Evolutionary conservation across 257 asterid genomes (phyloP), one percentile per base, ranked within the genome.

Genomic region (Marsdenia floribunda): DNA sequence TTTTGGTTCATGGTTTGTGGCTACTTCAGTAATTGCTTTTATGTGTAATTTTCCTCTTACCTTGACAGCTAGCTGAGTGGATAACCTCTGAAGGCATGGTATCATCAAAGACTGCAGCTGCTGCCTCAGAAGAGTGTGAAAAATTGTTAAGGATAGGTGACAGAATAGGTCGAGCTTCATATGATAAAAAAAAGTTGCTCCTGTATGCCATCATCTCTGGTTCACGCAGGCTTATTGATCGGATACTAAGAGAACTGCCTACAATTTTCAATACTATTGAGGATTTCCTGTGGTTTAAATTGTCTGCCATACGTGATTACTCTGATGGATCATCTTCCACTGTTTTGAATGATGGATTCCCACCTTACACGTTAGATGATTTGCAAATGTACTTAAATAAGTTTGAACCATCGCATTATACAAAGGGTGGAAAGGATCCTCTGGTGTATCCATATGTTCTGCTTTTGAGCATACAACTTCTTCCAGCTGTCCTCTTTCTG

Each of bases 71-170:
- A 70, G 77, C 87, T 68, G 99, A 95, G 77, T 95, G 99, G 99
- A 90, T 95, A 72, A 66, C 94, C 55, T 81, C 91, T 52, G 93
- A 96, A 84, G 96, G 99, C 71, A 82, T 90, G 91, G 97, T 90
- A 52, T 87, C 98, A 33, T 77, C 87, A 47, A 96, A 92, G 76
- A 95, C 96, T 29, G 92, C 92, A 26, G 89, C 89, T 57, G 75
- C 96, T 75, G 98, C 99, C 78, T 87, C 96, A 55, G 99, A 92
- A 86, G 99, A 95, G 85, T 95, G 97, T 75, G 99, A 92, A 80
- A 95, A 92, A 79, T 83, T 89, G 76, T 75, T 95, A 52, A 86
- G 98, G 74, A 82, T 83, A 83, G 96, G 89, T 75, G 99, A 95
- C 72, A 89, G 98, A 82, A 93, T 85, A 29, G 97, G 97, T 42